Percentiles rank a stretch among this genome's conserved stretches.
Conservation (phyloP, 306 rosid genomes). For the Dalbergia oliveri region DNA sequence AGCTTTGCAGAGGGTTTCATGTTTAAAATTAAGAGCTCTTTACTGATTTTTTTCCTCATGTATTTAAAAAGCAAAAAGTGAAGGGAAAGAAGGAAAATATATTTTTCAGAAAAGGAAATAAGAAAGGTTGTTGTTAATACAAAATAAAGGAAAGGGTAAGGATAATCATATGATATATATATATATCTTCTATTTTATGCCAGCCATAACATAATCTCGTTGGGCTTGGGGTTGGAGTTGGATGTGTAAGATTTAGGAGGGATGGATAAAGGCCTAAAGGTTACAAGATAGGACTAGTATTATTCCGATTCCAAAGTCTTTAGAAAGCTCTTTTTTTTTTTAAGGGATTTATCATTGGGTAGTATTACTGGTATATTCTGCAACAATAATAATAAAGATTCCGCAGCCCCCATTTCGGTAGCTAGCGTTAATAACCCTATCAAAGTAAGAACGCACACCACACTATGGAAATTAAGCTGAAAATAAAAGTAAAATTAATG, state of each 20-base stretch:
- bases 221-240: conserved; percentile 9
- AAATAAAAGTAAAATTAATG: conserved; percentile 4
- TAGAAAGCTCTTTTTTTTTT: neutral
- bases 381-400: conserved; percentile 4
- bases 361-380: conserved; percentile 5
- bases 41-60: conserved; percentile 10
- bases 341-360: conserved; percentile 15
- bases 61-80: neutral
- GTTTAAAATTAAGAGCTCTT: conserved; percentile 31
- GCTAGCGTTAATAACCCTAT: conserved; percentile 9
- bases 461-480: neutral
- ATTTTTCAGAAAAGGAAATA: conserved; percentile 17
- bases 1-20: conserved; percentile 26
- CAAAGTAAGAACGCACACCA: neutral
- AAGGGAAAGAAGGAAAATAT: conserved; percentile 29
- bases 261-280: conserved; percentile 11
- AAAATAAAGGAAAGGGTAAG: neutral
- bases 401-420: neutral
- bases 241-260: conserved; percentile 8
- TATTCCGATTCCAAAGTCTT: conserved; percentile 32
- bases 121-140: neutral
- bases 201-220: conserved; percentile 15
- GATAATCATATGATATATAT: neutral
- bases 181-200: neutral
- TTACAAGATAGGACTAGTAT: neutral